phyloP scores from a whole-genome alignment of 768 basidiomycete genomes.

The Podaxis sp. region DNA sequence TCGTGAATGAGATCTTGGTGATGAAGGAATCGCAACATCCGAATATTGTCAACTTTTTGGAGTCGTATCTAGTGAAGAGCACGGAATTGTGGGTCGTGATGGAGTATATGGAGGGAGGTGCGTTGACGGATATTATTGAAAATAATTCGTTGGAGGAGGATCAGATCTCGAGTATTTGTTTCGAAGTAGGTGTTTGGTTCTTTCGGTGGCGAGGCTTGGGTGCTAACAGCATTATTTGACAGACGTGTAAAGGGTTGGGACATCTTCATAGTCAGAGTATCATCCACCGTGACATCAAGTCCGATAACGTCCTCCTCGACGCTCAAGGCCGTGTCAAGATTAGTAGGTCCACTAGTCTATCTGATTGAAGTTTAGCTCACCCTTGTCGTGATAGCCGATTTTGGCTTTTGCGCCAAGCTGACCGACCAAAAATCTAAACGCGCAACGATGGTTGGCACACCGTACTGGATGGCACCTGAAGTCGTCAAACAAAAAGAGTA shows the following conservation, averaged over 20 bases:
- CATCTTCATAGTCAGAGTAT: slow-evolving; percentile 93
- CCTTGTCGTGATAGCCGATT: slow-evolving; percentile 65
- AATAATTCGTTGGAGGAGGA: slow-evolving; percentile 94
- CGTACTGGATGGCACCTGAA: slow-evolving; percentile 99
- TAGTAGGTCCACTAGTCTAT: slow-evolving; percentile 55
- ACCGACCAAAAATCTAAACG: slow-evolving; percentile 97
- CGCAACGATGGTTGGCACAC: slow-evolving; percentile 98
- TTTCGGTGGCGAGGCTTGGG: not conserved
- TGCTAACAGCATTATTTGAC: not conserved
- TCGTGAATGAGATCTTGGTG: slow-evolving; percentile 96
- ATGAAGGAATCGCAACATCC: slow-evolving; percentile 99
- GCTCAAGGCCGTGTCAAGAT: slow-evolving; percentile 94
- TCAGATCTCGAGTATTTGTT: slow-evolving; percentile 88
- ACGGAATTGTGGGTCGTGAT: slow-evolving; percentile 96
- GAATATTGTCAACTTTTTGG: slow-evolving; percentile 95
- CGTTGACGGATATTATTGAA: slow-evolving; percentile 96
- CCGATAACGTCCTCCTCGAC: slow-evolving; percentile 93
- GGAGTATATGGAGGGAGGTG: slow-evolving; percentile 99
- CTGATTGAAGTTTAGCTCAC: slow-evolving; percentile 7
- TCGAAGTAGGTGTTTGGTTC: slow-evolving; percentile 63
- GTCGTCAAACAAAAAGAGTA: slow-evolving; percentile 98
- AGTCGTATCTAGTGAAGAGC: slow-evolving; percentile 85
- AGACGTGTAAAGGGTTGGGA: slow-evolving; percentile 95
- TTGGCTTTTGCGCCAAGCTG: slow-evolving; percentile 95
- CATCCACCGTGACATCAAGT: slow-evolving; percentile 97